Percentiles rank a stretch among this genome's conserved stretches.
phyloP scores from a whole-genome alignment of 371 early-diverging fungal species.

The Umbelopsis sp. region DNA sequence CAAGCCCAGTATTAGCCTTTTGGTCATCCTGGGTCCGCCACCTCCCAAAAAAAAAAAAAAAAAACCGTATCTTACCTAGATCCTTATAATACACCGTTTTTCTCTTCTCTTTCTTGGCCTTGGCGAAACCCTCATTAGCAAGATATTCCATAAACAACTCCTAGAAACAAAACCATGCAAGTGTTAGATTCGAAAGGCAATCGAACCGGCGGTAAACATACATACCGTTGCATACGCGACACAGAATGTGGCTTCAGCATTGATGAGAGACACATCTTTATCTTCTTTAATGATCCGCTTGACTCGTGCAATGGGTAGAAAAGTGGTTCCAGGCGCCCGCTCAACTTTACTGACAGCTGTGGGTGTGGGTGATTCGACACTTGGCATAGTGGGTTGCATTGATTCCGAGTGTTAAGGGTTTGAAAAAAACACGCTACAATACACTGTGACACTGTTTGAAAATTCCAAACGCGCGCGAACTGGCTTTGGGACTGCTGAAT shows the following conservation, averaged over 20 bases:
- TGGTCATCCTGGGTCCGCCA: too few species aligned
- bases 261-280: constrained; percentile 70
- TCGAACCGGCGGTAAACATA: neutral
- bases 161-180: constrained; percentile 31
- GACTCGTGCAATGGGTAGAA: constrained; percentile 76
- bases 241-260: constrained; percentile 77
- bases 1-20: neutral
- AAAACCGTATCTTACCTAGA: constrained; percentile 53
- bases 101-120: constrained; percentile 71
- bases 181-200: neutral
- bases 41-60: too few species aligned
- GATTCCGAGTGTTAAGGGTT: constrained; percentile 1
- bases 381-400: constrained; percentile 17
- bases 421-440: neutral
- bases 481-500: constrained; percentile 2
- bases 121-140: constrained; percentile 63
- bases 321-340: constrained; percentile 56
- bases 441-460: neutral
- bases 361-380: constrained; percentile 4
- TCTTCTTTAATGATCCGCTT: constrained; percentile 86
- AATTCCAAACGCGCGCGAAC: constrained; percentile 9
- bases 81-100: constrained; percentile 79
- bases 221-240: constrained; percentile 77
- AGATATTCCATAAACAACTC: constrained; percentile 82
- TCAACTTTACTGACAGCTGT: constrained; percentile 23